These are phyloP conservation scores for Hapsidospora chrysogenum DNA, from an alignment of 495 filamentous ascomycete species.

Conservation along the genomic window DNA sequence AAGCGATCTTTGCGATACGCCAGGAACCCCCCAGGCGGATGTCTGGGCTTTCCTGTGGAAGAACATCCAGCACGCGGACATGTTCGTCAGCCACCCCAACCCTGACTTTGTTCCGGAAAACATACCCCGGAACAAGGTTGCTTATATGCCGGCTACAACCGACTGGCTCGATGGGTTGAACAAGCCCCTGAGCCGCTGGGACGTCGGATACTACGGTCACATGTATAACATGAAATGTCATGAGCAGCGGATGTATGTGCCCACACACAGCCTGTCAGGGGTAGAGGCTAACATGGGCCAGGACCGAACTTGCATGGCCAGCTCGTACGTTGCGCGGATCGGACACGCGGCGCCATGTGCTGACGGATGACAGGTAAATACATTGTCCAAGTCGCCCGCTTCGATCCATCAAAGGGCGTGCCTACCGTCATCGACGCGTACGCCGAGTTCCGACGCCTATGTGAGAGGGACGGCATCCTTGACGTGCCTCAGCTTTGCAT, in stretches of 20 bases:
- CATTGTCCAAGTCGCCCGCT: constrained; percentile 70
- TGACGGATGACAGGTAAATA: constrained; percentile 36
- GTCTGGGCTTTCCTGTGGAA: constrained; percentile 69
- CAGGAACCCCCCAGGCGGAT: constrained; percentile 51
- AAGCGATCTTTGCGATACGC: constrained; percentile 46
- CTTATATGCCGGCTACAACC: constrained; percentile 69
- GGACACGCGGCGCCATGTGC: neutral
- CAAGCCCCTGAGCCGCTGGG: constrained; percentile 60
- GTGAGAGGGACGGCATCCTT: constrained; percentile 24
- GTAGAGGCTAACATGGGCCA: no score
- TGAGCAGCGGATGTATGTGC: constrained; percentile 29
- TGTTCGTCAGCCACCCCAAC: constrained; percentile 79
- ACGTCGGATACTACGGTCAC: constrained; percentile 58
- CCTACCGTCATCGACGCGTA: constrained; percentile 66
- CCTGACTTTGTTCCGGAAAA: constrained; percentile 54
- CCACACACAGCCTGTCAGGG: no score
- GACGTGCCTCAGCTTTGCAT: constrained; percentile 59
- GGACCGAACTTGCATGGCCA: constrained; percentile 50
- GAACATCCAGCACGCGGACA: constrained; percentile 50
- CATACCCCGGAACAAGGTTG: constrained; percentile 50
- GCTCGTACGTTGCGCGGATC: constrained; percentile 24
- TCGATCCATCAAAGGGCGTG: constrained; percentile 79
- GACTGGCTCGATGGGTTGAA: constrained; percentile 85
- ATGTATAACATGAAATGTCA: constrained; percentile 53
- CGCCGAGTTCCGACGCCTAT: constrained; percentile 48